Percentiles rank a stretch among this genome's conserved stretches.
phyloP scores from a whole-genome alignment of 2,329 filamentous ascomycete species.

The Cladorrhinum sp. region DNA sequence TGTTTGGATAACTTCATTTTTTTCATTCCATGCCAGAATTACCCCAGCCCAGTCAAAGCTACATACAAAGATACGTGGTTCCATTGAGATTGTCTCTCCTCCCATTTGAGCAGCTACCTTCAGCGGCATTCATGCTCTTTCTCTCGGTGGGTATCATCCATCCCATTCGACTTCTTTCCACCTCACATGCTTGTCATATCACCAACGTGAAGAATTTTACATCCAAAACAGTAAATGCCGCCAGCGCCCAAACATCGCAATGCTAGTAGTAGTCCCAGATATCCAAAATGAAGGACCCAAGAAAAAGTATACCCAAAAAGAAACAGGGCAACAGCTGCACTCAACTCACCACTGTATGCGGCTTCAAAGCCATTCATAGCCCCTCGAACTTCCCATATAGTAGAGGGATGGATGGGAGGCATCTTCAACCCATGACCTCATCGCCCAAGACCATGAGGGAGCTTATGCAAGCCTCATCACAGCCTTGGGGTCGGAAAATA shows the following conservation, averaged over 20 bases:
- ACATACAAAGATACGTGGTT: neutral
- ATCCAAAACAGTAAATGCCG: neutral
- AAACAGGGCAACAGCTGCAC: neutral
- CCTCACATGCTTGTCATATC: neutral
- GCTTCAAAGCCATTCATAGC: too few relatives aligned
- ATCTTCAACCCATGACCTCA: neutral
- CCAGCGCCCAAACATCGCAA: neutral
- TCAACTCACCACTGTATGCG: neutral
- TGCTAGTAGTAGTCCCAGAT: neutral
- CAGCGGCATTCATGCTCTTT: neutral
- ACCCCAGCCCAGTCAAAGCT: neutral
- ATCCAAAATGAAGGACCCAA: neutral
- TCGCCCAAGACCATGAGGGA: neutral
- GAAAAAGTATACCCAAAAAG: neutral
- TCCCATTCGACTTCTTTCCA: neutral
- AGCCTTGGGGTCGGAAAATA: conserved; percentile 6
- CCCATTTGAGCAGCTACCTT: neutral
- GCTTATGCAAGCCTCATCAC: neutral
- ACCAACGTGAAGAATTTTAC: neutral
- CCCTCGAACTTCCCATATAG: too few relatives aligned
- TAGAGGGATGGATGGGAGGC: too few relatives aligned
- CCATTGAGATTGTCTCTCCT: neutral
- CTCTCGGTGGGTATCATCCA: neutral
- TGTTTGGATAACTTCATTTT: neutral
- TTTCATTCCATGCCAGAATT: neutral